A percentile compares a stretch with the other conserved stretches of the same genome.
These are phyloP conservation scores for Zygnema circumcarinatum DNA, from an alignment of 139 green algal genomes.

Conservation along the genomic window DNA sequence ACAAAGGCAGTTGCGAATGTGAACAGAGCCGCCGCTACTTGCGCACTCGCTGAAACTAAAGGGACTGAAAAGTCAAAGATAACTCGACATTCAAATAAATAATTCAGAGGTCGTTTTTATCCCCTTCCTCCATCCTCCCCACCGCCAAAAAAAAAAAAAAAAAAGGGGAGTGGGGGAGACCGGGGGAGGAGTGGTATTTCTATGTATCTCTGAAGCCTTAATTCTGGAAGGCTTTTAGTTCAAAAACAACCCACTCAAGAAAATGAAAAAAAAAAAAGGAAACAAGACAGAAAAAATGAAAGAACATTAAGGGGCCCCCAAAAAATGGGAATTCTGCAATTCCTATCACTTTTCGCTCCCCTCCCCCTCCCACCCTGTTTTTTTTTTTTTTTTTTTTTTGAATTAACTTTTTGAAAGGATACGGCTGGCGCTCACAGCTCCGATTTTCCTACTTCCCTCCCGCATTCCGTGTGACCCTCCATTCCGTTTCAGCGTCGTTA, in stretches of 20 bases:
- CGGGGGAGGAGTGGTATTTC: no score
- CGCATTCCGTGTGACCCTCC: no score
- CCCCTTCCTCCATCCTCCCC: no score
- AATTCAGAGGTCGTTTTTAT: not conserved
- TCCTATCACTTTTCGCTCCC: not conserved
- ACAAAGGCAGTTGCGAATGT: slow-evolving; percentile 26
- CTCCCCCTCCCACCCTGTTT: not conserved
- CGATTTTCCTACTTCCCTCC: no score
- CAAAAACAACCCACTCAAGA: not conserved
- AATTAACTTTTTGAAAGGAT: no score
- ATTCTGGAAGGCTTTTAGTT: not conserved
- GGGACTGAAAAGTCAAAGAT: not conserved
- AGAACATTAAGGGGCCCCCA: not conserved
- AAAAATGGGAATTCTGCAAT: not conserved
- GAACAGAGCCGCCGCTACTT: slow-evolving; percentile 20
- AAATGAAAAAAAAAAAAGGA: not conserved
- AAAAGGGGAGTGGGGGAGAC: no score
- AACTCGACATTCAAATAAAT: not conserved
- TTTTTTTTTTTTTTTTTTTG: not conserved
- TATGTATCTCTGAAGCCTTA: not conserved
- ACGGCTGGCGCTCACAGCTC: not conserved
- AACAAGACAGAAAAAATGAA: not conserved
- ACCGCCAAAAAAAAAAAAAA: not conserved
- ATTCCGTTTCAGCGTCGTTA: no score
- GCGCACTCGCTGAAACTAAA: not conserved